phyloP scores from a whole-genome alignment of 2,329 filamentous ascomycete genomes.

The Colletotrichum orchidophilum region DNA sequence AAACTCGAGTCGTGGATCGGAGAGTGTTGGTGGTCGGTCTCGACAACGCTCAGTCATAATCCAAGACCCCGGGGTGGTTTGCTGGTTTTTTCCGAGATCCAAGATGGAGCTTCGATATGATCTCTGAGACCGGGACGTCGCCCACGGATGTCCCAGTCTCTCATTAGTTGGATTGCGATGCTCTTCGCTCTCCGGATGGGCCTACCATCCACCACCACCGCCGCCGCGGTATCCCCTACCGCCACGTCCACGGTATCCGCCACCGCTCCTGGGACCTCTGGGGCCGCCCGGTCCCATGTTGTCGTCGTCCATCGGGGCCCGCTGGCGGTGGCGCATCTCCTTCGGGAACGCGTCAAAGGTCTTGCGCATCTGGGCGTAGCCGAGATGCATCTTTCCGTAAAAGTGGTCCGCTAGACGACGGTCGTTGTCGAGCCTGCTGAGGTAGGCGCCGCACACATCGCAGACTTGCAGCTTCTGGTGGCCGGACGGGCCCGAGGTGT shows the following conservation, averaged over 20 bases:
- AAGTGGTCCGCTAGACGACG: slow-evolving; percentile 95
- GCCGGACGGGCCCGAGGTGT: slow-evolving; percentile 90
- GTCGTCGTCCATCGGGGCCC: slow-evolving; percentile 61
- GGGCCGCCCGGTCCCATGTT: slow-evolving; percentile 57
- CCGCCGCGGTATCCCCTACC: slow-evolving; percentile 59
- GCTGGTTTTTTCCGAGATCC: neutral
- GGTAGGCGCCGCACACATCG: slow-evolving; percentile 96
- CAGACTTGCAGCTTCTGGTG: slow-evolving; percentile 99
- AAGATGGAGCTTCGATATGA: neutral
- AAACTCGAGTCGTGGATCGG: neutral
- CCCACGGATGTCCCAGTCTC: neutral
- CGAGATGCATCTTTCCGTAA: slow-evolving; percentile 99
- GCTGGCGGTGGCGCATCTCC: slow-evolving; percentile 79
- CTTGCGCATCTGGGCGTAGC: slow-evolving; percentile 98
- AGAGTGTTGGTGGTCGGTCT: neutral
- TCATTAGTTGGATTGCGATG: neutral
- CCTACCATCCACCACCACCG: slow-evolving; percentile 48
- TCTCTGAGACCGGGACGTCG: neutral
- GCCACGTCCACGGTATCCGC: slow-evolving; percentile 62
- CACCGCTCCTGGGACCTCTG: slow-evolving; percentile 62
- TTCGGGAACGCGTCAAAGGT: slow-evolving; percentile 87
- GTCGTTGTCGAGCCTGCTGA: slow-evolving; percentile 93
- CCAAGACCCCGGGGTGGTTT: neutral
- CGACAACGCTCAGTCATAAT: neutral
- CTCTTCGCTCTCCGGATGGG: neutral